Conservation (phyloP, 306 rosid genomes). For the Clitoria ternatea region DNA sequence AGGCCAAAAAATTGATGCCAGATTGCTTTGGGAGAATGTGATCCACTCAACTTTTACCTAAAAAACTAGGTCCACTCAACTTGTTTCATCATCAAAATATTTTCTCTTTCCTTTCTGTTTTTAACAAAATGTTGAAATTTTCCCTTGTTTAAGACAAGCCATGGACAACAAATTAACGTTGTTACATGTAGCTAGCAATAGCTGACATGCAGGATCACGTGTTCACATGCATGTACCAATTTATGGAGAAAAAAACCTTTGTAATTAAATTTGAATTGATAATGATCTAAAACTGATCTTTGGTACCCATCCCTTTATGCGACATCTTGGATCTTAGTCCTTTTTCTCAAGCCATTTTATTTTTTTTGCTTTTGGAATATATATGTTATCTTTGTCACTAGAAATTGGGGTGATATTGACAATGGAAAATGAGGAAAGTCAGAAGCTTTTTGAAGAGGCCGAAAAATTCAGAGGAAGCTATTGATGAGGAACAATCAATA, state of each 20-base stretch:
- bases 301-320: not conserved
- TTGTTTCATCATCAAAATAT: not conserved
- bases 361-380: not conserved
- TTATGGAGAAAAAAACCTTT: not conserved
- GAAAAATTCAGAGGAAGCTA: not conserved
- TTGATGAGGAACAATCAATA: constrained; percentile 21
- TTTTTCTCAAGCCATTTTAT: not conserved
- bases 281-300: not conserved
- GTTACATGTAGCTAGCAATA: not conserved
- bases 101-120: not conserved
- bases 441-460: constrained; percentile 11
- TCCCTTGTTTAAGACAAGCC: not conserved
- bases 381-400: not conserved
- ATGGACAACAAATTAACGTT: not conserved
- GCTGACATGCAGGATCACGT: not conserved
- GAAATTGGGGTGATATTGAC: not conserved
- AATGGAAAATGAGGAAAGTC: constrained; percentile 17
- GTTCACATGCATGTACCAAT: not conserved
- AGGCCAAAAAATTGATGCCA: too few relatives aligned
- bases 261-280: too few relatives aligned
- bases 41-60: too few relatives aligned
- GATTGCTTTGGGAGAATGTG: too few relatives aligned
- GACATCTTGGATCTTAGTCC: not conserved
- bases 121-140: too few relatives aligned
- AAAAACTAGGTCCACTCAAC: too few relatives aligned